Evolutionary conservation across 2,329 filamentous ascomycete genomes (phyloP).

Genomic region (Fusarium liriodendri): DNA sequence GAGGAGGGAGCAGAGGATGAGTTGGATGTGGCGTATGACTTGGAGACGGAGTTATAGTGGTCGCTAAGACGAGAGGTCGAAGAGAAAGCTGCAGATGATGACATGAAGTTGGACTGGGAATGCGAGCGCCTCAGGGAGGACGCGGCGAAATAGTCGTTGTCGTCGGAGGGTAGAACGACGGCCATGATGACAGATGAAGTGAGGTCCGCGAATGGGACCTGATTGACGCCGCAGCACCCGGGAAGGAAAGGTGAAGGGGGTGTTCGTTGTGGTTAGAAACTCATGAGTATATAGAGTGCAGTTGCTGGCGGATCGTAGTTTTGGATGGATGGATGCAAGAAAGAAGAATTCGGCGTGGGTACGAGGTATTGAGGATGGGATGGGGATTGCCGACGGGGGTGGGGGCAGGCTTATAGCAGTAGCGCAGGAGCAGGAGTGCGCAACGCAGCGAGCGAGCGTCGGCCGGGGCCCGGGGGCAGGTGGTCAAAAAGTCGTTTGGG

Average conservation of each 20-base stretch:
- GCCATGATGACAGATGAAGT: constrained; percentile 57
- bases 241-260: constrained; percentile 25
- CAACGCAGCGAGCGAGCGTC: constrained; percentile 10
- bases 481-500: constrained; percentile 41
- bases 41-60: constrained; percentile 56
- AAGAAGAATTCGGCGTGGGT: constrained; percentile 36
- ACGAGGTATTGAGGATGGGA: constrained; percentile 36
- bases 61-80: constrained; percentile 61
- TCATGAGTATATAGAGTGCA: constrained; percentile 37
- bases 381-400: constrained; percentile 42
- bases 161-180: constrained; percentile 67
- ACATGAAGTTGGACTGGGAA: constrained; percentile 68
- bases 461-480: constrained; percentile 36
- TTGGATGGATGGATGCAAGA: constrained; percentile 22
- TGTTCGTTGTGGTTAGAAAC: constrained; percentile 28
- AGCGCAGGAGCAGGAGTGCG: constrained; percentile 19
- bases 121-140: constrained; percentile 68
- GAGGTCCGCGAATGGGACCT: constrained; percentile 34
- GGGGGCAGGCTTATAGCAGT: constrained; percentile 45
- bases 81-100: constrained; percentile 55
- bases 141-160: constrained; percentile 66
- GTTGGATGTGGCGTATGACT: constrained; percentile 58
- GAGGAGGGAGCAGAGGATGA: constrained; percentile 68
- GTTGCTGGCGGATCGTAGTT: neutral
- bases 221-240: constrained; percentile 40